phyloP scores from a whole-genome alignment of 441 rosid genomes.

The Gossypium schwendimanii region DNA sequence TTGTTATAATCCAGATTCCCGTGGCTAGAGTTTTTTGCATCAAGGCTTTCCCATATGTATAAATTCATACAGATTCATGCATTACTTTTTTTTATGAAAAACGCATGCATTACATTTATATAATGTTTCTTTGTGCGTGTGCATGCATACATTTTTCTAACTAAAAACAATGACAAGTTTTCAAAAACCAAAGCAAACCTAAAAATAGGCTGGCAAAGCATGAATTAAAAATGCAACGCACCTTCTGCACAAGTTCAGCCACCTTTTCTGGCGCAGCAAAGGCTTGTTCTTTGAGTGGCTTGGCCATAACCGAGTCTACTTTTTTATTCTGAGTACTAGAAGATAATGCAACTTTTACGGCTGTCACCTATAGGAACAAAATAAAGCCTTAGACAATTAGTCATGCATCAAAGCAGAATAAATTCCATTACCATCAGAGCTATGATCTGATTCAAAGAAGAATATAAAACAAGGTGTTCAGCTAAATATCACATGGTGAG shows the following conservation, averaged over 20 bases:
- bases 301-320: constrained; percentile 65
- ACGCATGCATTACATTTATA: background rate
- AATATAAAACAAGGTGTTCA: background rate
- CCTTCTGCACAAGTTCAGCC: constrained; percentile 93
- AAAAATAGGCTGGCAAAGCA: background rate
- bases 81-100: background rate
- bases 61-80: background rate
- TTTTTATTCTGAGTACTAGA: constrained; percentile 53
- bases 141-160: background rate
- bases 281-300: constrained; percentile 89
- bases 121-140: background rate
- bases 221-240: constrained; percentile 14
- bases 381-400: constrained; percentile 5
- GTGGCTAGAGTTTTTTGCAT: background rate
- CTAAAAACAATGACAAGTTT: background rate
- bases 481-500: background rate
- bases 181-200: background rate
- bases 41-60: background rate
- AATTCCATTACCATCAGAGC: background rate
- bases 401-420: background rate
- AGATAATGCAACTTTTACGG: constrained; percentile 74
- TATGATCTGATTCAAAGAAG: background rate
- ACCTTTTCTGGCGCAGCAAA: constrained; percentile 92
- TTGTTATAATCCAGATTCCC: background rate
- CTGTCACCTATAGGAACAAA: constrained; percentile 57